Conservation (phyloP, 768 basidiomycete species). For the Jaapia argillacea region DNA sequence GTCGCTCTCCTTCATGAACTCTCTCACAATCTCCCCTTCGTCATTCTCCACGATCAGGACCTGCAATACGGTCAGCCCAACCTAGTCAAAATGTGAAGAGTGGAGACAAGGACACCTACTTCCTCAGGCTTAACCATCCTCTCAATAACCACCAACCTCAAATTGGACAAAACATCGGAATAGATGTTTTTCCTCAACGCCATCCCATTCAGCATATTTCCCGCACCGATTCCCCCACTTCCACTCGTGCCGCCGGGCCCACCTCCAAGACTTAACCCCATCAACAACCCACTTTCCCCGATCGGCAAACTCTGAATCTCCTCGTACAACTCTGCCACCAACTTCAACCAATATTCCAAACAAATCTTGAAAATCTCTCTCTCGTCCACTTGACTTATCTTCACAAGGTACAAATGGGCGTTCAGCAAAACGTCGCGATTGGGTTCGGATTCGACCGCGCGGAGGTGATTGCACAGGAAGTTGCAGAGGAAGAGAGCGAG, state of each 20-base stretch:
- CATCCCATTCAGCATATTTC: conserved; percentile 66
- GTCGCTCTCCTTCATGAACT: conserved; percentile 98
- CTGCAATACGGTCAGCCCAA: conserved; percentile 29
- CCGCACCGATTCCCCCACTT: conserved; percentile 44
- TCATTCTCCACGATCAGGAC: conserved; percentile 98
- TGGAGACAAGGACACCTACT: conserved; percentile 33
- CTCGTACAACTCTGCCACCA: conserved; percentile 94
- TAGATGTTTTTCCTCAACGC: conserved; percentile 90
- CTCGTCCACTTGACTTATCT: conserved; percentile 96
- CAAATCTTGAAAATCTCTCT: conserved; percentile 99
- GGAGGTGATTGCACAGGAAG: conserved; percentile 89
- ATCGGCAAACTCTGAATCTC: conserved; percentile 91
- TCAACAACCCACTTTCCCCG: conserved; percentile 76
- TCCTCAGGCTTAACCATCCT: conserved; percentile 99
- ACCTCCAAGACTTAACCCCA: conserved; percentile 81
- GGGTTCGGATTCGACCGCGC: conserved; percentile 84
- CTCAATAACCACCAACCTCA: conserved; percentile 93
- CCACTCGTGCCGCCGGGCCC: no score
- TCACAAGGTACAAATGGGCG: conserved; percentile 97
- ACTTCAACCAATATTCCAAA: conserved; percentile 93
- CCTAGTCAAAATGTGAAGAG: background rate
- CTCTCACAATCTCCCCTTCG: conserved; percentile 97
- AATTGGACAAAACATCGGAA: conserved; percentile 86
- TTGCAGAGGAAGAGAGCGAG: conserved; percentile 96
- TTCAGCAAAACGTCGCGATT: conserved; percentile 92